phyloP scores from a whole-genome alignment of 2,329 filamentous ascomycete species.

The Pestalotiopsis sp. region DNA sequence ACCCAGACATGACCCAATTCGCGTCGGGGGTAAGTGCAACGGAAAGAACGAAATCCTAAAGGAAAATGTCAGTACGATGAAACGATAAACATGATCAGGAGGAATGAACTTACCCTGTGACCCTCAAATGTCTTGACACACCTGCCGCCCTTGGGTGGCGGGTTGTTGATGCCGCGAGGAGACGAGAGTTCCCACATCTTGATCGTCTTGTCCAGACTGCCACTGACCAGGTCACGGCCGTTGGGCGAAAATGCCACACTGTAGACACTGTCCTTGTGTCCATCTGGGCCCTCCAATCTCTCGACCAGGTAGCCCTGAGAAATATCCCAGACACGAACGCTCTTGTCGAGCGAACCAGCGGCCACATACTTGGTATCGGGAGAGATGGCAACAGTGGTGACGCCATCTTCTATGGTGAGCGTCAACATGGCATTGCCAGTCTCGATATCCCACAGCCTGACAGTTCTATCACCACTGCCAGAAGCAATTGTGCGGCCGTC shows the following conservation, averaged over 20 bases:
- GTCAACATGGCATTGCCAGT: conserved; percentile 79
- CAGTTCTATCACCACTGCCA: conserved; percentile 90
- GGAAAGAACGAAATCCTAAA: conserved; percentile 89
- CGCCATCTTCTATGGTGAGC: conserved; percentile 92
- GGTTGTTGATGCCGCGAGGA: conserved; percentile 66
- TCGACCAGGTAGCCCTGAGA: conserved; percentile 84
- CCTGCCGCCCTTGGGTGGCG: conserved; percentile 79
- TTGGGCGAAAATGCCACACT: conserved; percentile 94
- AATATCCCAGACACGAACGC: conserved; percentile 95
- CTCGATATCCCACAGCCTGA: conserved; percentile 95
- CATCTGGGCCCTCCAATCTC: conserved; percentile 87
- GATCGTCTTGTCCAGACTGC: conserved; percentile 96
- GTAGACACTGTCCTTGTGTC: conserved; percentile 97
- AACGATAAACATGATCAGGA: conserved; percentile 18
- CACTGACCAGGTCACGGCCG: conserved; percentile 89
- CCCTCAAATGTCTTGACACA: conserved; percentile 97
- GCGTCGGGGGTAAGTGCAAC: conserved; percentile 94
- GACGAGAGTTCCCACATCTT: conserved; percentile 97
- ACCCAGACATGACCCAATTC: conserved; percentile 94
- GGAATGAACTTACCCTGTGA: conserved; percentile 69
- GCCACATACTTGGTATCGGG: conserved; percentile 93
- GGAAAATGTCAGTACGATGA: conserved; percentile 20
- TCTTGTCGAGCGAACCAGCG: conserved; percentile 95
- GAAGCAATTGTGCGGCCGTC: conserved; percentile 95
- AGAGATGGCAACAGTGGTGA: conserved; percentile 96